These are phyloP conservation scores for Aspergillus nanangensis DNA, from an alignment of 495 filamentous ascomycete species.

Conservation along the genomic window DNA sequence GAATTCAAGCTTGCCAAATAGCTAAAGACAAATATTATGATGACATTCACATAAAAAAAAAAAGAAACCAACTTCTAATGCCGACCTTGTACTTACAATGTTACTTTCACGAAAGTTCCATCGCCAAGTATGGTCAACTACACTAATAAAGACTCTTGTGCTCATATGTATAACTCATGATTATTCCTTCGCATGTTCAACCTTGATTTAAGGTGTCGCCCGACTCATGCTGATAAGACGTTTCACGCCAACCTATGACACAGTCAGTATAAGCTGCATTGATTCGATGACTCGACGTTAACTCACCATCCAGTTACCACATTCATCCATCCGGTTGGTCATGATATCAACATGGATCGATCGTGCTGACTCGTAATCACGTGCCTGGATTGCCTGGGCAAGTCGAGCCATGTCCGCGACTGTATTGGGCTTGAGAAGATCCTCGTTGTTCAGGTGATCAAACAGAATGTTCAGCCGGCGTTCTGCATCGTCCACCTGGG, in stretches of 20 bases:
- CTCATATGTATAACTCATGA: constrained; percentile 9
- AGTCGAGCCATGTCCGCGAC: constrained; percentile 65
- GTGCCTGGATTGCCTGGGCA: constrained; percentile 60
- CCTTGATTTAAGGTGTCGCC: neutral
- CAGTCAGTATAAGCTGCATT: constrained; percentile 3
- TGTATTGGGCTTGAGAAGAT: constrained; percentile 79
- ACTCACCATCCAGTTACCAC: constrained; percentile 95
- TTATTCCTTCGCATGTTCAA: neutral
- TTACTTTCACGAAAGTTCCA: no score
- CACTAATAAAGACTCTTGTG: neutral
- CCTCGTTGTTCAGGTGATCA: constrained; percentile 94
- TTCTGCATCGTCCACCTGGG: constrained; percentile 87
- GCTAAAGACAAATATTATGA: constrained; percentile 9
- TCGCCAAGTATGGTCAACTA: constrained; percentile 1
- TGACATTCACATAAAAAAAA: constrained; percentile 18
- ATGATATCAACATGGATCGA: constrained; percentile 77
- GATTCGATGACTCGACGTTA: no score
- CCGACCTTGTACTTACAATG: no score
- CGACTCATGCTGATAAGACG: constrained; percentile 10
- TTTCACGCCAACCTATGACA: constrained; percentile 76
- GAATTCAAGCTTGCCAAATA: neutral
- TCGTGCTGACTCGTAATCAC: constrained; percentile 72
- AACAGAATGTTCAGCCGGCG: constrained; percentile 88
- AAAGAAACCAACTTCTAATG: constrained; percentile 2
- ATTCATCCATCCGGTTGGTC: constrained; percentile 77